phyloP scores from a whole-genome alignment of 805 yeast species.

The Kuraishia hungarica region DNA sequence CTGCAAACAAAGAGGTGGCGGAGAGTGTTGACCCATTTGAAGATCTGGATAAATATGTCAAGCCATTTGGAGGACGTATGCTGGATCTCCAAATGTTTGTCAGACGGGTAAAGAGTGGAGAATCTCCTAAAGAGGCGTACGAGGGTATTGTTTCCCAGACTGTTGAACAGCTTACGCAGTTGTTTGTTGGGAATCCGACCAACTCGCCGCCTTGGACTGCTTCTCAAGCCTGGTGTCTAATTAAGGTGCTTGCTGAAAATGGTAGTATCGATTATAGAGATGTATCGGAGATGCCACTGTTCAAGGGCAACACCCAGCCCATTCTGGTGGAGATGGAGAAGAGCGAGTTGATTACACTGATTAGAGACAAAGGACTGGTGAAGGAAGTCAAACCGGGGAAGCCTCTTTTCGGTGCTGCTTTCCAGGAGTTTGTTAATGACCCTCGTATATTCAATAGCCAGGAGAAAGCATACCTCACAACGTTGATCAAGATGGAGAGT shows the following conservation, averaged over 20 bases:
- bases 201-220: constrained; percentile 44
- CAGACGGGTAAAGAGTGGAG: constrained; percentile 84
- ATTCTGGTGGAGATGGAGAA: constrained; percentile 69
- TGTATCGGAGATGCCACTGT: constrained; percentile 47
- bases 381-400: constrained; percentile 66
- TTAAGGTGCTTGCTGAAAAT: constrained; percentile 49
- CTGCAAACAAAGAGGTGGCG: constrained; percentile 14
- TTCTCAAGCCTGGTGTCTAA: constrained; percentile 84
- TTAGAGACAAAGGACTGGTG: constrained; percentile 72
- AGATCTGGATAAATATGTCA: constrained; percentile 47
- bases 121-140: constrained; percentile 67
- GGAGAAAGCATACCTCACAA: constrained; percentile 53
- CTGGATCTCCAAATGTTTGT: constrained; percentile 85
- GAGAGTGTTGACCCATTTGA: constrained; percentile 12
- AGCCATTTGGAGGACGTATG: constrained; percentile 91
- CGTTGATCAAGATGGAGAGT: constrained; percentile 50
- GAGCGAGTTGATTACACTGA: constrained; percentile 62
- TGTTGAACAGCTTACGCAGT: constrained; percentile 80
- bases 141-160: constrained; percentile 77
- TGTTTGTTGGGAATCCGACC: constrained; percentile 40
- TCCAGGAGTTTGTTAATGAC: constrained; percentile 54
- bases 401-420: constrained; percentile 80
- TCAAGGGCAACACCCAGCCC: constrained; percentile 44
- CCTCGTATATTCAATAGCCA: constrained; percentile 44
- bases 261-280: constrained; percentile 41